Evolutionary conservation across 73 alveolate genomes (phyloP).

Genomic region (Paramecium bursaria): DNA sequence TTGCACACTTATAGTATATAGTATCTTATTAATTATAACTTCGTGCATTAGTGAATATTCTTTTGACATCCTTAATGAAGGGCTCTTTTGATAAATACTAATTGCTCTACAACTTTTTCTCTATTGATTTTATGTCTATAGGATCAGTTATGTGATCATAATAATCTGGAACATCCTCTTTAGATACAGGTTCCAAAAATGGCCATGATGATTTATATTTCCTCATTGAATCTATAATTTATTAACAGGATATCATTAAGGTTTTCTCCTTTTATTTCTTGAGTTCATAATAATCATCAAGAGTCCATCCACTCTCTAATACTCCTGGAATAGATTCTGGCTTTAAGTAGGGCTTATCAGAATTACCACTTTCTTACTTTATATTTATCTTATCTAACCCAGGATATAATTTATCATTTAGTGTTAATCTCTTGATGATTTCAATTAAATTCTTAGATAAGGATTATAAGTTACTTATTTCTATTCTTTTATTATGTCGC

Average conservation of each 20-base stretch:
- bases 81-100: slow-evolving; percentile 72
- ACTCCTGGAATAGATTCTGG: slow-evolving; percentile 83
- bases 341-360: slow-evolving; percentile 43
- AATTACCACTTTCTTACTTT: slow-evolving; percentile 65
- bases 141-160: slow-evolving; percentile 94
- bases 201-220: slow-evolving; percentile 81
- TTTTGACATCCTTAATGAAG: slow-evolving; percentile 84
- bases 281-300: slow-evolving; percentile 79
- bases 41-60: slow-evolving; percentile 86
- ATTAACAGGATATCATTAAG: slow-evolving; percentile 70
- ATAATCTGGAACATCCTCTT: slow-evolving; percentile 90
- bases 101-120: slow-evolving; percentile 81
- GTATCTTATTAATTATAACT: slow-evolving; percentile 80
- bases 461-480: slow-evolving; percentile 72
- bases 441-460: slow-evolving; percentile 61
- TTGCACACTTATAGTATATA: slow-evolving; percentile 87
- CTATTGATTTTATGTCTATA: slow-evolving; percentile 83
- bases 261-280: slow-evolving; percentile 85
- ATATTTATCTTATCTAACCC: slow-evolving; percentile 65
- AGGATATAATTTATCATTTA: slow-evolving; percentile 65
- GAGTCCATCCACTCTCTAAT: slow-evolving; percentile 89
- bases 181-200: slow-evolving; percentile 90
- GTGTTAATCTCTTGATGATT: slow-evolving; percentile 69
- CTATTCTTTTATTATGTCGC: slow-evolving; percentile 79
- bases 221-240: slow-evolving; percentile 69